Evolutionary conservation across 176 grass and related monocot genomes (phyloP).

Genomic region (Aegilops sharonensis): DNA sequence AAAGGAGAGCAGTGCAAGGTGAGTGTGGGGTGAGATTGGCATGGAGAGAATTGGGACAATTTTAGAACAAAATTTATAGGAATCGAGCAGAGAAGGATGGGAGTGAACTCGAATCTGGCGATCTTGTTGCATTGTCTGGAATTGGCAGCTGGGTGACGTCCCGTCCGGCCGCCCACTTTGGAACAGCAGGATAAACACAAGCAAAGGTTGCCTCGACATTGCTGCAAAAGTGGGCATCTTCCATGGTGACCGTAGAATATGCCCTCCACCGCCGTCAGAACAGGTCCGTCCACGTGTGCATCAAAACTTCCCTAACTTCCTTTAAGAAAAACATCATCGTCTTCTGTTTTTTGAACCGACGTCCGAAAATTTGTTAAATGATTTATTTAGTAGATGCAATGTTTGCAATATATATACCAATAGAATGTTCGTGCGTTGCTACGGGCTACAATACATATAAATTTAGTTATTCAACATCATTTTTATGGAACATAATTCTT

Average conservation of each 20-base stretch:
- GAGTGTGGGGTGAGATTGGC: background rate
- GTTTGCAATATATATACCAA: too few species aligned
- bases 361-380: too few species aligned
- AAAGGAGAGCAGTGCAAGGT: too few species aligned
- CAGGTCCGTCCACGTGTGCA: background rate
- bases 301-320: background rate
- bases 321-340: too few species aligned
- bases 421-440: too few species aligned
- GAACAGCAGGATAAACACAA: background rate
- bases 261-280: background rate
- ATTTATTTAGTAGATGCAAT: too few species aligned
- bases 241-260: background rate
- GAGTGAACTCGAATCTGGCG: background rate
- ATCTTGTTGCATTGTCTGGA: background rate
- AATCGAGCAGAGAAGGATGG: background rate
- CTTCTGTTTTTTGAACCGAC: too few species aligned
- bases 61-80: slow-evolving; percentile 27
- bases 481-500: too few species aligned
- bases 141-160: background rate
- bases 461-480: too few species aligned
- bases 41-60: background rate
- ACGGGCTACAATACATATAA: too few species aligned
- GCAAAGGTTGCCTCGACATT: background rate
- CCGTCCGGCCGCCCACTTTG: background rate
- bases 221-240: background rate